Evolutionary conservation across 129 eudicot genomes (phyloP).

Genomic region (Apium graveolens): DNA sequence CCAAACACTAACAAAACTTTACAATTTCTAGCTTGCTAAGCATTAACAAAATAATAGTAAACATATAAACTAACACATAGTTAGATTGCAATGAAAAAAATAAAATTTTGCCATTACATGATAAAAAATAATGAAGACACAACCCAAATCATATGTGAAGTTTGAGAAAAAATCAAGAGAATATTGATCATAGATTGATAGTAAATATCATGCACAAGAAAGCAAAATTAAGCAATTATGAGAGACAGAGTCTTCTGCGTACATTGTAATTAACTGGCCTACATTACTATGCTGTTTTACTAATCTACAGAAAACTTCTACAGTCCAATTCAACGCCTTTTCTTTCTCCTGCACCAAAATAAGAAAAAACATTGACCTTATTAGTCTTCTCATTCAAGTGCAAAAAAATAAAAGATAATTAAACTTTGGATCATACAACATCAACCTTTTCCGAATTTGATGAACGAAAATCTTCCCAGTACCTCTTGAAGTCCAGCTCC

Average conservation of each 20-base stretch:
- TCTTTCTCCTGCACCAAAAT: constrained; percentile 80
- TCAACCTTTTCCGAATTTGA: constrained; percentile 84
- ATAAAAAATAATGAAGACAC: neutral
- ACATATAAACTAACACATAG: neutral
- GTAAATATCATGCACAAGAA: neutral
- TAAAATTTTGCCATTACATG: neutral
- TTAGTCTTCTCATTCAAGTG: neutral
- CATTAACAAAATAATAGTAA: neutral
- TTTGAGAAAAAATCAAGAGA: neutral
- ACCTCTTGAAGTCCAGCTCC: constrained; percentile 94
- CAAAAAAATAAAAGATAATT: neutral
- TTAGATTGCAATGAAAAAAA: neutral
- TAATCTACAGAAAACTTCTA: constrained; percentile 96
- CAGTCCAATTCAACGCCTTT: constrained; percentile 73
- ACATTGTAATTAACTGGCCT: constrained; percentile 80
- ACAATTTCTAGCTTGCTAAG: neutral
- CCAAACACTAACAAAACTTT: neutral
- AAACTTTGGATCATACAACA: constrained; percentile 3
- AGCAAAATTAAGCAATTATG: constrained; percentile 10
- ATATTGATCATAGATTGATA: neutral
- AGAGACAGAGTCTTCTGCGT: constrained; percentile 21
- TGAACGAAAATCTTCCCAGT: constrained; percentile 93
- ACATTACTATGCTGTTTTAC: constrained; percentile 68
- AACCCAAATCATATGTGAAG: neutral
- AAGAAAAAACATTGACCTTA: constrained; percentile 16